Percentiles rank a stretch among this genome's conserved stretches.
Evolutionary conservation across 2,329 filamentous ascomycete species (phyloP).

Genomic region (Lojkania enalia): DNA sequence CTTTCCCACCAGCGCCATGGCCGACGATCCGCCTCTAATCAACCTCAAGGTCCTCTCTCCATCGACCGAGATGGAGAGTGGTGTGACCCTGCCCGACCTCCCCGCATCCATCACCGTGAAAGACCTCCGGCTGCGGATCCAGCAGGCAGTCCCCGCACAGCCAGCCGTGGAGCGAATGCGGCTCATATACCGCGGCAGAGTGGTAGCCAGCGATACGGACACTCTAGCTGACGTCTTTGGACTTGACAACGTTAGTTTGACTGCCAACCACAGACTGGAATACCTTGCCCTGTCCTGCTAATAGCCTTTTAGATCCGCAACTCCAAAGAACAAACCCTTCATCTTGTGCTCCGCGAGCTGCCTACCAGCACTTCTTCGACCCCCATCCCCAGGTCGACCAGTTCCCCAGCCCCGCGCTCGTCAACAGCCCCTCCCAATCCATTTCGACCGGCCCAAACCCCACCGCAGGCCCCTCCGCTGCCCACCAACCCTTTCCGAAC

Average conservation of each 20-base stretch:
- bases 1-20: slow-evolving; percentile 24
- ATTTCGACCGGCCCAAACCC: slow-evolving; percentile 25
- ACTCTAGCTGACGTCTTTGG: slow-evolving; percentile 57
- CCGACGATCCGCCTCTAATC: slow-evolving; percentile 26
- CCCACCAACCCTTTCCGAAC: slow-evolving; percentile 37
- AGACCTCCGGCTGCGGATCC: slow-evolving; percentile 58
- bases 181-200: slow-evolving; percentile 61
- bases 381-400: slow-evolving; percentile 12
- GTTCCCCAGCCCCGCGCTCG: slow-evolving; percentile 27
- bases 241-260: slow-evolving; percentile 51
- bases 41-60: slow-evolving; percentile 47
- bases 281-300: slow-evolving; percentile 1
- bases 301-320: slow-evolving; percentile 33
- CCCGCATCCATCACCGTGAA: slow-evolving; percentile 51
- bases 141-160: slow-evolving; percentile 50
- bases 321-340: slow-evolving; percentile 42
- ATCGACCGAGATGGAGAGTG: slow-evolving; percentile 42
- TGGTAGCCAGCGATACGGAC: slow-evolving; percentile 54
- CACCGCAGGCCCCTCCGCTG: slow-evolving; percentile 17
- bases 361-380: slow-evolving; percentile 7
- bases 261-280: background rate
- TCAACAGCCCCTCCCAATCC: slow-evolving; percentile 46
- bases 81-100: slow-evolving; percentile 35
- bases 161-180: slow-evolving; percentile 52
- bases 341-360: slow-evolving; percentile 44